Evolutionary conservation across 805 yeast species (phyloP), one percentile per base, ranked within the genome.

Genomic region (Priceomyces medius): DNA sequence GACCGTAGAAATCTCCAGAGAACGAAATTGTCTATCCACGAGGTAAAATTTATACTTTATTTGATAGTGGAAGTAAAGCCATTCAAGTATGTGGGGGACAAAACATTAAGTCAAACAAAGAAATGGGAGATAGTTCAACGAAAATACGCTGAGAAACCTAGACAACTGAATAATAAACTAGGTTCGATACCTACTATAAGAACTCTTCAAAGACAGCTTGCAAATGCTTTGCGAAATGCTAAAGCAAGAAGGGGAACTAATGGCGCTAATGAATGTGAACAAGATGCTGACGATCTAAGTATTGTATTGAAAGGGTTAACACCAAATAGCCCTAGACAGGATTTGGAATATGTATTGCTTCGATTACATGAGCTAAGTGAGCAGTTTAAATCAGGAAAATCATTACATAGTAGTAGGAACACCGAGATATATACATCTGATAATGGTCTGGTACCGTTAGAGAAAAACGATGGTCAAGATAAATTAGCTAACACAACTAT

Each of bases 61-160:
- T 46, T 64, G 24, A 65, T 62, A 12, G 47, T 56, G 18, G 48
- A 53, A 20, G 53, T 62, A 24, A 64, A 63, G 40, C 71, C 71
- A 3, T 65, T 65, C 51, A 64, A 64, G 43, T 65, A 64, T 42
- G 54, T 63, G 17, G 71, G 71, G 7, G 66, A 65, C 38, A 45
- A 68, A 26, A 49, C 56, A 12, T 40, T 59, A 19, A 52, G 57
- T 23, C 71, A 65, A 44, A 62, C 67, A 9, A 55, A 53, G 41
- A 65, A 65, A 43, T 65, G 71, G 71, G 63, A 60, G 41, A 37
- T 57, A 16, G 62, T 65, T 29, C 68, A 64, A 42, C 45, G 38
- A 13, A 48, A 48, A 35, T 63, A 52, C 39, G 53, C 53, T 16
- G 36, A 33, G 19, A 59, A 59, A 40, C 31, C 29, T 10, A 28